Evolutionary conservation across 2,329 filamentous ascomycete genomes (phyloP), one percentile per base, ranked within the genome.

Genomic region (Mycosphaerella arachidis): DNA sequence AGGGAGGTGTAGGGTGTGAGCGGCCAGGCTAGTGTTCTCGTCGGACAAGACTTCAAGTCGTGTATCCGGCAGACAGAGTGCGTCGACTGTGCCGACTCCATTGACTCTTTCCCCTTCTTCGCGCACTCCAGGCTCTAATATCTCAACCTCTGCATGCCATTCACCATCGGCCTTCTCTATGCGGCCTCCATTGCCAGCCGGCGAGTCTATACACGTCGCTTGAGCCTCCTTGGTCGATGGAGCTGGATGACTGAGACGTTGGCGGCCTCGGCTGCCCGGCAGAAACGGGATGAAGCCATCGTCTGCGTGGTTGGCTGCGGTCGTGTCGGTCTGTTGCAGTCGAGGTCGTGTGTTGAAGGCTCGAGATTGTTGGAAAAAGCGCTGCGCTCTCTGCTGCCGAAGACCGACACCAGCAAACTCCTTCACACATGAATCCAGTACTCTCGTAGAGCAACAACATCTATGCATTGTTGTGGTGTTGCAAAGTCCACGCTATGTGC

Each of bases 371-470:
- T 55, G 53, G 50, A 60, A 62, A 31, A 60, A 59, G 53, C 54
- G 53, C 27, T 57, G 63, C 27, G 59, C 61, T 59, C 58, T 62
- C 48, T 62, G 61, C 37, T 56, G 53, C n/a, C 61, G 60, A 13
- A 69, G 30, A 6, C 60, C 61, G 37, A 69, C 29, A 7, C 65
- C 67, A 33, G 66, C 66, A 18, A 70, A 50, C 43, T 70, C 63
- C 51, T 62, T 59, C 33, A 68, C 53, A 35, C 68, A 66, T 10
- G 52, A 43, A 29, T 67, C 66, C 12, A 70, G 66, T 12, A 66
- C 67, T 50, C 59, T 56, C 2, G 63, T 64, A n/a, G 66, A 63
- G 56, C 64, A 68, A 9, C 43, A 46, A 33, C 67, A 69, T 29
- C 55, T 56, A 53, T 53, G 48, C 66, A 67, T 67, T 13, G 31